phyloP scores from a whole-genome alignment of 1,284 basidiomycete species.

The Tilletiopsis washingtonensis region DNA sequence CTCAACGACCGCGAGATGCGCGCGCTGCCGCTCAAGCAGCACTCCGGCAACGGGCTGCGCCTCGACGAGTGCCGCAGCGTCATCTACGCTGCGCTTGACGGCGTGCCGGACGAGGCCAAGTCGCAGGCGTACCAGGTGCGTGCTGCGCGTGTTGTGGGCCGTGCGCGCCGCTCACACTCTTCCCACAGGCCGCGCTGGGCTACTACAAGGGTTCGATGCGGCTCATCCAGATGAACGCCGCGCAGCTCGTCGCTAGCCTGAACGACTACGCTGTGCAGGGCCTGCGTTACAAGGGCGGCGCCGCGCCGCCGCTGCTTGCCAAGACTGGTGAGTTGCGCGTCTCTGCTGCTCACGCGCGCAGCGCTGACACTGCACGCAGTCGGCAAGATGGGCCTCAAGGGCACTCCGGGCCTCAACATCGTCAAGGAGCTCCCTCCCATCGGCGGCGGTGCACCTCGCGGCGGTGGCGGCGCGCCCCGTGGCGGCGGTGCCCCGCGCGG shows the following conservation, averaged over 20 bases:
- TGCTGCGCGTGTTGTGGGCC: background rate
- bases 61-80: slow-evolving; percentile 9
- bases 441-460: too few species aligned
- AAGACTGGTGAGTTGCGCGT: too few species aligned
- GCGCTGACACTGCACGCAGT: slow-evolving; percentile 29
- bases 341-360: too few species aligned
- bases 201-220: slow-evolving; percentile 56
- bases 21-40: slow-evolving; percentile 44
- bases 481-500: too few species aligned
- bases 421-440: too few species aligned
- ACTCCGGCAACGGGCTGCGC: slow-evolving; percentile 14
- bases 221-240: slow-evolving; percentile 50
- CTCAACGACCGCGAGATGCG: slow-evolving; percentile 51
- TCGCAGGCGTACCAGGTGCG: slow-evolving; percentile 54
- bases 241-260: slow-evolving; percentile 51
- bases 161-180: background rate
- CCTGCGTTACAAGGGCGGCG: slow-evolving; percentile 51
- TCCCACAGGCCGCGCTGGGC: slow-evolving; percentile 54
- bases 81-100: background rate
- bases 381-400: slow-evolving; percentile 59
- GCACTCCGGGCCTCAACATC: too few species aligned
- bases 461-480: too few species aligned
- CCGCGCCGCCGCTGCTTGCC: slow-evolving; percentile 52
- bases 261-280: slow-evolving; percentile 53
- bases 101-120: slow-evolving; percentile 49